Percentiles rank a stretch among this genome's conserved stretches.
Evolutionary conservation across 306 rosid genomes (phyloP).

Genomic region (Medicago truncatula): DNA sequence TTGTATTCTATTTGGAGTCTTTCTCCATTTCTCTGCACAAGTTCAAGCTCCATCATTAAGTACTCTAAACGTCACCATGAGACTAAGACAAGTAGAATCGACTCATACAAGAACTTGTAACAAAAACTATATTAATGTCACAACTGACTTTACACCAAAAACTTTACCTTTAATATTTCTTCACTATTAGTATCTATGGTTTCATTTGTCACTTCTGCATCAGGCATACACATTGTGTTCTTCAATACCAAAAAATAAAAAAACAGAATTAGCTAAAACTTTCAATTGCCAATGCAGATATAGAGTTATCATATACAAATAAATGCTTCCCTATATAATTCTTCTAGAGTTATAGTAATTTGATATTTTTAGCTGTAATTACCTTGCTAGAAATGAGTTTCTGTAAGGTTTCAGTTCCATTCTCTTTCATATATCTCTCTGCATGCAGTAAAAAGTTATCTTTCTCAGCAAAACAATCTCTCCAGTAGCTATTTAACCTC

Average conservation of each 20-base stretch:
- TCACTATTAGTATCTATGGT: neutral
- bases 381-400: slow-evolving; percentile 61
- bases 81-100: neutral
- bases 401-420: slow-evolving; percentile 60
- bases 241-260: no score
- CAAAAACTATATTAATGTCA: neutral
- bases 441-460: slow-evolving; percentile 48
- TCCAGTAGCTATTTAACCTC: slow-evolving; percentile 26
- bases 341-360: no score
- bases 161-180: neutral
- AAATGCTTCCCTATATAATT: slow-evolving; percentile 1
- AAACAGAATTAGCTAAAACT: neutral
- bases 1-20: slow-evolving; percentile 13
- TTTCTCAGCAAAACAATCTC: slow-evolving; percentile 36
- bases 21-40: slow-evolving; percentile 39
- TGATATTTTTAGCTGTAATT: neutral
- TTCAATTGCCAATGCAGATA: neutral
- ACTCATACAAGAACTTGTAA: neutral
- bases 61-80: neutral
- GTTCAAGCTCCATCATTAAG: slow-evolving; percentile 8
- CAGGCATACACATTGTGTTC: neutral
- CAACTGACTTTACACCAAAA: neutral
- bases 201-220: slow-evolving; percentile 34
- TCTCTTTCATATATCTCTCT: slow-evolving; percentile 51
- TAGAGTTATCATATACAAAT: neutral